These are phyloP conservation scores for Thalia dealbata DNA, from an alignment of 176 grass and related monocot species.

Conservation along the genomic window DNA sequence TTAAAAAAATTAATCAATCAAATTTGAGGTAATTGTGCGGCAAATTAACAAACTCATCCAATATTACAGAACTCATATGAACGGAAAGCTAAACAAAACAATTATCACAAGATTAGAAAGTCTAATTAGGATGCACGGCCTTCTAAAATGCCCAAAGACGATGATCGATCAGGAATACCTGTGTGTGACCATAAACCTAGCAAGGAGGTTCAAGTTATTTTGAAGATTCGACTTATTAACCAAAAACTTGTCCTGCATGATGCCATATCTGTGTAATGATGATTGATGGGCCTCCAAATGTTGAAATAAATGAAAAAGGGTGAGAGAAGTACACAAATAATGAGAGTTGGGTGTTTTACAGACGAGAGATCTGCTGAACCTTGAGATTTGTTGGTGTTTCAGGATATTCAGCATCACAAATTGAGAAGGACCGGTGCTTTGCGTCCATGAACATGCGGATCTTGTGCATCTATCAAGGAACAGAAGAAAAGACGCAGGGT, in stretches of 20 bases:
- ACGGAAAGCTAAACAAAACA: background rate
- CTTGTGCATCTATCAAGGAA: background rate
- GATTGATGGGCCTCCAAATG: background rate
- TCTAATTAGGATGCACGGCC: background rate
- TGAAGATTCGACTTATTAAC: slow-evolving; percentile 10
- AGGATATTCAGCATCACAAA: background rate
- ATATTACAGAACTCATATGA: background rate
- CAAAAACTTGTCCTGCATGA: slow-evolving; percentile 3
- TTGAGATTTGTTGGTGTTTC: background rate
- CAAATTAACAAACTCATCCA: background rate
- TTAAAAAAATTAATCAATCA: background rate
- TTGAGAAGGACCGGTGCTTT: slow-evolving; percentile 1
- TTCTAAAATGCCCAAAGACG: background rate
- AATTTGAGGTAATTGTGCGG: background rate
- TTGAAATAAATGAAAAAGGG: slow-evolving; percentile 10
- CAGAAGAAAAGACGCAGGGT: background rate
- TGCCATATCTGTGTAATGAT: slow-evolving; percentile 4
- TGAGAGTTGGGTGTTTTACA: slow-evolving; percentile 1
- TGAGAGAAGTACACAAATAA: slow-evolving; percentile 1
- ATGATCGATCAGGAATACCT: background rate
- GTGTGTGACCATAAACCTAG: background rate
- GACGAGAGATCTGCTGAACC: background rate
- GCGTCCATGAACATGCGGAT: background rate
- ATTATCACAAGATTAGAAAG: background rate
- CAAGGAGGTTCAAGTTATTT: background rate